phyloP scores from a whole-genome alignment of 2,329 filamentous ascomycete species.

The Phoma sp. region DNA sequence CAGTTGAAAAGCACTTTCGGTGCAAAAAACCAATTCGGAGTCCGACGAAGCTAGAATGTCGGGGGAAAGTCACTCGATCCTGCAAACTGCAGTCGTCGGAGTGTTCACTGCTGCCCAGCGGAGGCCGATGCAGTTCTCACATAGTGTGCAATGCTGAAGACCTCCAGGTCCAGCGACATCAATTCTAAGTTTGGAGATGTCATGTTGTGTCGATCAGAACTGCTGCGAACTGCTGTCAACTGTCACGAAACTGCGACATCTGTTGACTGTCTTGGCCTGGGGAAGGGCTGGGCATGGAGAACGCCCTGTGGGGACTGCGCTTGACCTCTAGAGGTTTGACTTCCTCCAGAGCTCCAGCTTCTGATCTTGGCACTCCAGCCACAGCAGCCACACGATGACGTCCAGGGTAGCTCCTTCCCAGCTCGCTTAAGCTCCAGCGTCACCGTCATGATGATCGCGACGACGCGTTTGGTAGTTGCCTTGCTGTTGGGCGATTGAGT shows the following conservation, averaged over 20 bases:
- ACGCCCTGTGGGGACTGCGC: conserved; percentile 11
- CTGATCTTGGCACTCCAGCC: conserved; percentile 10
- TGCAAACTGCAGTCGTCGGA: neutral
- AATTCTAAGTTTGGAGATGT: neutral
- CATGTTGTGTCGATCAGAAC: neutral
- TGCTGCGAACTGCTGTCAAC: conserved; percentile 16
- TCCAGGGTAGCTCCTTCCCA: conserved; percentile 3
- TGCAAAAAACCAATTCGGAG: conserved; percentile 5
- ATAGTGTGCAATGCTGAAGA: neutral
- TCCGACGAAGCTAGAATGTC: conserved; percentile 7
- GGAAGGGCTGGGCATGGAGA: conserved; percentile 19
- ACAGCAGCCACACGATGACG: conserved; percentile 15
- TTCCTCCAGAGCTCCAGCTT: neutral
- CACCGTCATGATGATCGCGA: conserved; percentile 13
- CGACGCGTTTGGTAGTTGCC: conserved; percentile 9
- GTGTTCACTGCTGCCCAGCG: neutral
- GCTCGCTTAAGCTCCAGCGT: conserved; percentile 7
- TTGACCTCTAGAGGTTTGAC: conserved; percentile 14
- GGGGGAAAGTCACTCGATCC: conserved; percentile 5
- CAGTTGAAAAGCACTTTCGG: conserved; percentile 5
- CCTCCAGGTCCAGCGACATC: neutral
- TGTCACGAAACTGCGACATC: conserved; percentile 10
- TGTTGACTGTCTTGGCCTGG: conserved; percentile 21
- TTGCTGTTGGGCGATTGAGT: conserved; percentile 3
- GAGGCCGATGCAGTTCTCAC: neutral